Evolutionary conservation across 306 rosid species (phyloP).

Genomic region (Acacia melanoxylon): DNA sequence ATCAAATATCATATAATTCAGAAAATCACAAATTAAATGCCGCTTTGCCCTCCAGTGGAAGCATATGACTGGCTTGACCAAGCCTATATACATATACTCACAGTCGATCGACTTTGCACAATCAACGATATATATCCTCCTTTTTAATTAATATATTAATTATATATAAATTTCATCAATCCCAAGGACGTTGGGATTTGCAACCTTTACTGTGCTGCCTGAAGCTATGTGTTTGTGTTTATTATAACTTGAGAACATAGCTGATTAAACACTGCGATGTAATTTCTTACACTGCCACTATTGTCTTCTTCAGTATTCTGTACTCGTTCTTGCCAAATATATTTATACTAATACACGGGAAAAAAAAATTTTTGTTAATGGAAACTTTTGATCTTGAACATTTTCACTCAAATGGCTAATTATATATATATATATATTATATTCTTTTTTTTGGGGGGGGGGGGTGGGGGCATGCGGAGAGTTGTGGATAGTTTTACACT

Average conservation of each 20-base stretch:
- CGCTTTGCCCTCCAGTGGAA: neutral
- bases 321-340: neutral
- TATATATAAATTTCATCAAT: neutral
- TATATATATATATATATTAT: neutral
- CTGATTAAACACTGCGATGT: neutral
- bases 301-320: neutral
- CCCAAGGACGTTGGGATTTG: neutral
- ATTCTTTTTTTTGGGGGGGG: neutral
- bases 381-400: neutral
- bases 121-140: neutral
- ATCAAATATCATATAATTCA: neutral
- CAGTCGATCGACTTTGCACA: neutral
- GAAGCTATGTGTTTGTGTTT: neutral
- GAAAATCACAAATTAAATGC: neutral
- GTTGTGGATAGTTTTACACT: neutral
- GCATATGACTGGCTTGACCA: neutral
- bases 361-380: rapidly evolving
- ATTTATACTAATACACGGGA: neutral
- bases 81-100: neutral
- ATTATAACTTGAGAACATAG: neutral
- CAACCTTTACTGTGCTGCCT: neutral
- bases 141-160: no score
- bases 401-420: neutral
- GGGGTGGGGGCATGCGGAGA: neutral
- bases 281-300: neutral